Evolutionary conservation across 768 basidiomycete genomes (phyloP), one percentile per base, ranked within the genome.

Genomic region (Auriscalpium orientale): DNA sequence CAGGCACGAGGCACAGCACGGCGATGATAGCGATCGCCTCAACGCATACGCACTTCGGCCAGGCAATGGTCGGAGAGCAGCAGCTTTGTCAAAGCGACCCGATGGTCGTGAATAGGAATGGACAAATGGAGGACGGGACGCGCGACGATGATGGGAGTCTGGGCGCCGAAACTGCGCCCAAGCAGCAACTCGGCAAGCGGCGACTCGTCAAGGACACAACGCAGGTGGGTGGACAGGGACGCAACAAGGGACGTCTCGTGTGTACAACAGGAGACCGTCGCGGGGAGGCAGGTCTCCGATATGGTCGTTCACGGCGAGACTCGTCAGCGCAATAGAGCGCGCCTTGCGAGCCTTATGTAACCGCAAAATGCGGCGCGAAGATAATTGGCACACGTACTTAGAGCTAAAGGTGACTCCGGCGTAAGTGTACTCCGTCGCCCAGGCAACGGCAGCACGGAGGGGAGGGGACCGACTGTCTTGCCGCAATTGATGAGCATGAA

Each of bases 391-490:
- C n/a, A n/a, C n/a, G 38, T 40, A 16, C 10, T 9, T 40, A 16
- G 10, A 9, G 10, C 16, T 9, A 9, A 40, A 16, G 38, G 38
- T 40, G 38, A 40, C 38, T 9, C 38, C 38, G 38, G 16, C 38
- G 16, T 40, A 40, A 9, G 38, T 40, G 38, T 40, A 40, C 16
- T 9, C 9, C 38, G 9, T 16, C 9, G 38, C 16, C 38, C 38
- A 40, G 9, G 38, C 38, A 40, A 40, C 10, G 38, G 38, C 10
- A 16, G 10, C 16, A 9, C 38, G 10, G 38, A 40, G 38, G 38
- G 38, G 38, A 40, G 9, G 2, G 55, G 59, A n/a, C 64, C 65
- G 48, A 64, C 21, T 4, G 65, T 59, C 48, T 66, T 66, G 8
- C 36, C 49, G 8, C 34, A 47, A 43, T 64, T 64, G 18, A 64